Evolutionary conservation across 805 yeast genomes (phyloP), one percentile per base, ranked within the genome.

Genomic region (Candida berthetii): DNA sequence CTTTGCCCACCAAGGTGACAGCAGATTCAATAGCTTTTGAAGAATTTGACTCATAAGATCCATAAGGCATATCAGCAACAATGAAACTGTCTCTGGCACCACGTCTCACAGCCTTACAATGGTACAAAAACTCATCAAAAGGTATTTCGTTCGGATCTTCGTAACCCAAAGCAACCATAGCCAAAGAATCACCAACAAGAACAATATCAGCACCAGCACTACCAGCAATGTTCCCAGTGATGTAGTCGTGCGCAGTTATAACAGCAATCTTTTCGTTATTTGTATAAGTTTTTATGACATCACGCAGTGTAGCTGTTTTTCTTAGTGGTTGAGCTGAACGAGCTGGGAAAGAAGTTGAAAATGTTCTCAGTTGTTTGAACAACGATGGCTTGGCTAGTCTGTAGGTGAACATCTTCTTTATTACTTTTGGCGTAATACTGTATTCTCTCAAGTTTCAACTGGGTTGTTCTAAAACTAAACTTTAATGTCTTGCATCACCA

Each of bases 81-180:
- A 90, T 53, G 46, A 86, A 77, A 28, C 93, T 80, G 15, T 73
- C 53, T 3, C 71, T 59, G 28, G 78, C 74, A 0, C 93, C 96
- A 25, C 97, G 67, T 13, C 78, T 60, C 2, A 89, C 95, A 0
- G 97, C 83, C 40, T 73, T 69, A 32, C 84, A 80, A 50, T 86
- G 87, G 56, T 79, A 84, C 25, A 83, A 59, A 65, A 88, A 86
- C 58, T 93, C 91, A 10, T 87, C 90, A 39, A 88, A 74, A 2
- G 81, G 72, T 22, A 93, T 63, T 52, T 85, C 85, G 45, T 82
- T 79, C 0, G 98, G 83, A 34, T 84, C 80, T 2, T 69, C 70
- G 55, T 83, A 82, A 0, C 99, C 99, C 47, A 87, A 69, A 0
- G 95, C 74, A 1, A 86, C 90, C 96, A 89, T 91, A 0, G 96